Conservation (phyloP, 306 rosid genomes). For the Astragalus membranaceus region DNA sequence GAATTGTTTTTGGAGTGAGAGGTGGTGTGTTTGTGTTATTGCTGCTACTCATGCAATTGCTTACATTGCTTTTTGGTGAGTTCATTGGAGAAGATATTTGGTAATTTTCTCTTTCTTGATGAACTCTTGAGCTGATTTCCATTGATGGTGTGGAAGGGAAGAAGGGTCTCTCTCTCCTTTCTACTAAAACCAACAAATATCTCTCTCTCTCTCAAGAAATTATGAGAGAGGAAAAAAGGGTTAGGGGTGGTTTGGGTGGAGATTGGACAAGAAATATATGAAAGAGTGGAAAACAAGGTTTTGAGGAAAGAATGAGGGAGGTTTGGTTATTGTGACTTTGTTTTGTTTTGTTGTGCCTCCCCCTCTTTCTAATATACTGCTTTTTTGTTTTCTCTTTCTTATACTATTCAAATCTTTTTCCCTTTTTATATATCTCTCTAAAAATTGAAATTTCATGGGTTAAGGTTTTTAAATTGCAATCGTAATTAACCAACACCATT, state of each 20-base stretch:
- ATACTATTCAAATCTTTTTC: background rate
- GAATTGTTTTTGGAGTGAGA: conserved; percentile 56
- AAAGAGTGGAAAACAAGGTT: conserved; percentile 59
- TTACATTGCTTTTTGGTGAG: conserved; percentile 63
- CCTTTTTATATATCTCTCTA: background rate
- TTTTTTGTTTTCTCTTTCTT: conserved; percentile 11
- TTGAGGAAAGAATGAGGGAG: conserved; percentile 11
- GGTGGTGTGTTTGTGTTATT: conserved; percentile 39
- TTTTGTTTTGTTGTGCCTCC: conserved; percentile 35
- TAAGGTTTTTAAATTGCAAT: too few relatives aligned
- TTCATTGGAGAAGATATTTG: conserved; percentile 30
- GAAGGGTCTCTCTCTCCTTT: background rate
- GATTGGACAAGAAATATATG: conserved; percentile 5
- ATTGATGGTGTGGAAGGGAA: conserved; percentile 27
- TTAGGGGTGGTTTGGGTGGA: conserved; percentile 36
- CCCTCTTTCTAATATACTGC: conserved; percentile 22
- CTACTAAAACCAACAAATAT: too few relatives aligned
- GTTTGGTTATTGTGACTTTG: conserved; percentile 33
- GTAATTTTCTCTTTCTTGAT: conserved; percentile 46
- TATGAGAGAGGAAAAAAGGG: background rate
- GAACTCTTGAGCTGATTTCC: conserved; percentile 60
- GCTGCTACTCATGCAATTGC: conserved; percentile 30
- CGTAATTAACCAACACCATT: too few relatives aligned
- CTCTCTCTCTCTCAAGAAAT: background rate
- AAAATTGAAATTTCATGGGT: too few relatives aligned